These are phyloP conservation scores for Abelmoschus esculentus DNA, from an alignment of 345 rosid genomes.

Conservation along the genomic window DNA sequence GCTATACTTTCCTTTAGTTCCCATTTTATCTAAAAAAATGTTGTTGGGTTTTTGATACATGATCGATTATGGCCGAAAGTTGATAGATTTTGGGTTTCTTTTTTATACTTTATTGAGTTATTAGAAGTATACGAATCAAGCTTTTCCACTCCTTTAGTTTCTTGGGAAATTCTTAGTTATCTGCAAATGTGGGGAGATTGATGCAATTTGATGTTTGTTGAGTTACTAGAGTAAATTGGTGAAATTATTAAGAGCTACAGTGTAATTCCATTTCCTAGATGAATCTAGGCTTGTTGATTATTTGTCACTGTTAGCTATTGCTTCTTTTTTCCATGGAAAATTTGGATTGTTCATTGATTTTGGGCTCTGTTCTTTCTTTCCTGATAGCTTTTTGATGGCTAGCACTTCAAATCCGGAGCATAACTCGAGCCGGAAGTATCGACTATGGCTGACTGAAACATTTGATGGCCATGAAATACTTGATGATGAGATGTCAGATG, in stretches of 20 bases:
- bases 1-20: not conserved
- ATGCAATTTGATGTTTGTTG: slow-evolving; percentile 2
- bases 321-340: not conserved
- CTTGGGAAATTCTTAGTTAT: not conserved
- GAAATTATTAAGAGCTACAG: not conserved
- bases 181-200: not conserved
- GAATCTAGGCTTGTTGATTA: not conserved
- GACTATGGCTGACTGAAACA: slow-evolving; percentile 31
- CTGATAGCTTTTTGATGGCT: slow-evolving; percentile 22
- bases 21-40: not conserved
- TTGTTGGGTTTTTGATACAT: not conserved
- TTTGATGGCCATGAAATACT: slow-evolving; percentile 30
- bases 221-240: not conserved
- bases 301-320: not conserved
- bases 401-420: slow-evolving; percentile 24
- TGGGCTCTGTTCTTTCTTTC: not conserved
- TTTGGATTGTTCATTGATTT: not conserved
- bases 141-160: not conserved
- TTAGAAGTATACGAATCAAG: not conserved
- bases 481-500: slow-evolving; percentile 30
- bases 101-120: not conserved
- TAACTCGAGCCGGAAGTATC: slow-evolving; percentile 20
- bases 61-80: not conserved
- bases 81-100: not conserved
- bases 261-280: not conserved